Evolutionary conservation across 768 basidiomycete genomes (phyloP).

Genomic region (Panaeolus cyanescens): DNA sequence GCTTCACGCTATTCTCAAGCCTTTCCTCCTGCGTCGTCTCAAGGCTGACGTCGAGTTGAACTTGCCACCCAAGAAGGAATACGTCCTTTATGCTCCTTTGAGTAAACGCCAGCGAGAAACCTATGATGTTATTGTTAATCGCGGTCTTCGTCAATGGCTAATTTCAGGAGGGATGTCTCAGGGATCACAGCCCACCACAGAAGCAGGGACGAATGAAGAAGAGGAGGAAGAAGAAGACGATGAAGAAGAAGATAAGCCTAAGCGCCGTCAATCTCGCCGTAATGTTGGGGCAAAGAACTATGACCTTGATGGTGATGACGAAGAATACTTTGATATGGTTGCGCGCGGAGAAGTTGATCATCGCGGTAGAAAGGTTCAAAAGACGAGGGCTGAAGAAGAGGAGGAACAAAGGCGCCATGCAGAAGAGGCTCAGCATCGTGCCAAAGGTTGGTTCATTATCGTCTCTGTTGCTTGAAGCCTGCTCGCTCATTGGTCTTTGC

Average conservation of each 20-base stretch:
- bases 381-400: conserved; percentile 35
- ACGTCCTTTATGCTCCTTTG: conserved; percentile 89
- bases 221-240: conserved; percentile 20
- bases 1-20: conserved; percentile 90
- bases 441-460: conserved; percentile 51
- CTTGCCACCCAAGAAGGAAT: conserved; percentile 92
- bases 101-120: conserved; percentile 81
- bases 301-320: conserved; percentile 61
- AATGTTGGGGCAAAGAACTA: conserved; percentile 46
- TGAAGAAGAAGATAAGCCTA: conserved; percentile 23
- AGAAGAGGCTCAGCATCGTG: conserved; percentile 55
- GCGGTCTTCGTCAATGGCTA: conserved; percentile 69
- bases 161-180: conserved; percentile 34
- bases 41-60: conserved; percentile 84
- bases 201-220: conserved; percentile 15
- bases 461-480: no score
- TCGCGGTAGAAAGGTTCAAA: conserved; percentile 29
- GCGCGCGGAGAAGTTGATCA: conserved; percentile 49
- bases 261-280: conserved; percentile 28
- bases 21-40: conserved; percentile 89
- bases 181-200: conserved; percentile 11
- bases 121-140: conserved; percentile 78
- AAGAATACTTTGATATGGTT: conserved; percentile 64
- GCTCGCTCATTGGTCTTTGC: no score
- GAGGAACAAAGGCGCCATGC: conserved; percentile 56